Evolutionary conservation across 805 yeast species (phyloP), one percentile per base, ranked within the genome.

Genomic region (Ogataea nakhonphanomensis): DNA sequence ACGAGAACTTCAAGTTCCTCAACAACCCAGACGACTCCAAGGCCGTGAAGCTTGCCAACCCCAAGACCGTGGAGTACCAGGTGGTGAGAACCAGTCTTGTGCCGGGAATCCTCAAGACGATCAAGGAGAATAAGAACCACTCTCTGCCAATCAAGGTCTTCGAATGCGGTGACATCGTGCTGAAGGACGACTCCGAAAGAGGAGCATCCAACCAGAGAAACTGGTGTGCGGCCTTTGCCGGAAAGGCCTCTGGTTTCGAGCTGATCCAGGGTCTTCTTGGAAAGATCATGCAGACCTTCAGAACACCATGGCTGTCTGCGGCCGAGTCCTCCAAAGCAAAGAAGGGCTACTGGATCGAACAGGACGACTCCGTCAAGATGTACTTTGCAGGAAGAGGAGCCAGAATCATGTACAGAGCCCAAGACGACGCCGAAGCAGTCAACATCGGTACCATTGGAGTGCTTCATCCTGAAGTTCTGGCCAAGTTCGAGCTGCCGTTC

Each of bases 351-450:
- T 85, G 93, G 93, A 83, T 84, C 43, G 85, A 80, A 63, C 81
- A 83, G 61, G 86, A 81, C 57, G 66, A 65, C 38, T 70, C 73
- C 21, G 74, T 80, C 59, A 73, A 79, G 35, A 84, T 90, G 45
- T 91, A 74, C 68, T 93, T 93, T 84, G 95, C 96, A 28, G 99
- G 98, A 30, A 84, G 99, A 71, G 97, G 96, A 47, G 99, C 99
- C 37, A 81, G 78, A 58, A 74, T 93, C 48, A 77, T 74, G 67
- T 85, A 80, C 68, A 79, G 95, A 71, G 67, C 73, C 42, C 73
- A 67, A 44, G 77, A 76, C 43, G 83, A 78, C 44, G 82, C 66
- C 25, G 69, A 73, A 29, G 76, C 73, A 11, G 63, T 72, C 53
- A 73, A 67, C 41, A 74, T 90, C 55, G 99, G 99, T 50, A 69